Percentiles rank a stretch among this genome's conserved stretches.
Conservation (phyloP, 352 stramenopile species). For the Globisporangium spiculum region DNA sequence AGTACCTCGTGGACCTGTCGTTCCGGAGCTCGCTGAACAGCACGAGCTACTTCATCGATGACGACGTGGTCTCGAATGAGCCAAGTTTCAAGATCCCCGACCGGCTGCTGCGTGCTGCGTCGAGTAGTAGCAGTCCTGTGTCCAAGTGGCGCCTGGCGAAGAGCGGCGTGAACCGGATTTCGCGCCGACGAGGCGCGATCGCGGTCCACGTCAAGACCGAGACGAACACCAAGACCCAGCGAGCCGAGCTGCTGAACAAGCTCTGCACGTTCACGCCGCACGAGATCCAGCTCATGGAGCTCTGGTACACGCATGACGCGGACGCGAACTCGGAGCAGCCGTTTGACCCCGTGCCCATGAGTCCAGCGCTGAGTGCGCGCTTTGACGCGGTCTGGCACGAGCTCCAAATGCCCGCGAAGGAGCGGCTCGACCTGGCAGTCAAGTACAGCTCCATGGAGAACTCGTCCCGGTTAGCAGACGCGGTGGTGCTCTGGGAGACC, state of each 20-base stretch:
- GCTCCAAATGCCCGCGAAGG: conserved; percentile 53
- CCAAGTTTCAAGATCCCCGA: conserved; percentile 44
- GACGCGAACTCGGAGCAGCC: conserved; percentile 31
- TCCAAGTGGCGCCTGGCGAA: conserved; percentile 48
- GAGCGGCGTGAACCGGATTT: conserved; percentile 38
- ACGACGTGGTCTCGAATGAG: conserved; percentile 27
- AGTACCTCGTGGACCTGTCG: conserved; percentile 64
- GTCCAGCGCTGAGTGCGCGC: conserved; percentile 48
- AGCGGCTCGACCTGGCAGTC: conserved; percentile 66
- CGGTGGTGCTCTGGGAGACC: conserved; percentile 64
- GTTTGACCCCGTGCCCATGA: conserved; percentile 67
- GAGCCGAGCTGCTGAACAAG: conserved; percentile 43
- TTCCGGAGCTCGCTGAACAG: conserved; percentile 66
- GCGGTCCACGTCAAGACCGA: conserved; percentile 47
- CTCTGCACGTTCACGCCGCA: conserved; percentile 46
- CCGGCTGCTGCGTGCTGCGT: conserved; percentile 16
- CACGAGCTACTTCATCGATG: conserved; percentile 57
- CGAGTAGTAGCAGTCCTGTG: conserved; percentile 13
- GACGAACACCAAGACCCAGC: conserved; percentile 25
- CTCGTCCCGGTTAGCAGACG: conserved; percentile 51
- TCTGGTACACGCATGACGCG: conserved; percentile 55
- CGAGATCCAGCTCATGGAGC: conserved; percentile 61
- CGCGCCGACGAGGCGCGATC: conserved; percentile 42
- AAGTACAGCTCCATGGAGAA: conserved; percentile 71
- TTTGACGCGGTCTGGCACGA: conserved; percentile 73